Evolutionary conservation across 768 basidiomycete genomes (phyloP), one percentile per base, ranked within the genome.

Genomic region (Leccinum obscurum): DNA sequence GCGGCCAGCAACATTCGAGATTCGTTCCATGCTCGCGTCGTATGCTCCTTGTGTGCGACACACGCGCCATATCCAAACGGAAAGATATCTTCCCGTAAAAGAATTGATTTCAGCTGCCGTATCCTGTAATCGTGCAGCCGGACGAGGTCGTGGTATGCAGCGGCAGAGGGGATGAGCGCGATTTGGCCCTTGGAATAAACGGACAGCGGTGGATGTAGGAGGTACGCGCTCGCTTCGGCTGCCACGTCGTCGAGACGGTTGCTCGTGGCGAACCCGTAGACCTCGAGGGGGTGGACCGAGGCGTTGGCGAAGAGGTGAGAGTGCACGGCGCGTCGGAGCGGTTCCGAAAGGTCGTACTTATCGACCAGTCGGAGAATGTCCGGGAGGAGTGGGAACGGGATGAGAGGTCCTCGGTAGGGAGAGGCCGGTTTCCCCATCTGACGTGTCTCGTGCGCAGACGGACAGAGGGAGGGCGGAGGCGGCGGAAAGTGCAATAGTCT

Each of bases 61-160:
- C 89, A 91, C 60, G 74, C 72, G 4, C 89, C 87, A 59, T 90
- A 90, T 22, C 87, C 86, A 71, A 87, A 85, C 20, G 89, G 89
- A 66, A 90, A 91, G 50, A 90, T 77, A 35, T 85, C 82, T 66
- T 89, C 87, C 22, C 75, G 77, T 41, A 84, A 68, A 17, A 89
- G 68, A 6, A 85, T 72, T 28, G 79, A 77, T 51, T 81, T 80
- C 52, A 90, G 70, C 26, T 77, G 75, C 67, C 80, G 78, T 35
- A 84, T 78, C 54, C 89, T 82, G 59, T 80, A 72, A 56, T 79
- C 77, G 62, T 90, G 26, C 58, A 91, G 73, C 30, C 77, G 79
- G 50, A 85, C 77, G 28, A 91, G 75, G 61, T 81, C 77, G 65
- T 91, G 89, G 66, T 88, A 88, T 13, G 87, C 85, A 46, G 79